Evolutionary conservation across 495 filamentous ascomycete species (phyloP).

Genomic region (Penicillium coprophilum): DNA sequence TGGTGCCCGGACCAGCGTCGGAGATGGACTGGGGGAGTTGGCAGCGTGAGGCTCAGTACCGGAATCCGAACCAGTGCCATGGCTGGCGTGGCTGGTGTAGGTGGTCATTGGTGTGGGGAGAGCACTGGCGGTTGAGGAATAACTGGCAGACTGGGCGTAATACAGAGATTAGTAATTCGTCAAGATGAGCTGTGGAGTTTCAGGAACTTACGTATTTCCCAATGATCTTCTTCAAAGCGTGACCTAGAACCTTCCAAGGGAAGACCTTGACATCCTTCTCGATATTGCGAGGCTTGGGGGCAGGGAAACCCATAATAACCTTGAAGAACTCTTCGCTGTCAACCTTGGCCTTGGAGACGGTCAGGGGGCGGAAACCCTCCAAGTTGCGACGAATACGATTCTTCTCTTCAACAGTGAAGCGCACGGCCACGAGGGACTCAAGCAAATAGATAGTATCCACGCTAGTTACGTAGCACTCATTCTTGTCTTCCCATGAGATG

Average conservation of each 20-base stretch:
- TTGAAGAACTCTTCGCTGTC: slow-evolving; percentile 98
- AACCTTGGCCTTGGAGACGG: slow-evolving; percentile 85
- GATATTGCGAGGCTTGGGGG: slow-evolving; percentile 93
- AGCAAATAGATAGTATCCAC: slow-evolving; percentile 94
- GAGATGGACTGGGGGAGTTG: slow-evolving; percentile 48
- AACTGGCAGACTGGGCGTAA: slow-evolving; percentile 47
- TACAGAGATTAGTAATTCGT: slow-evolving; percentile 15
- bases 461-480: slow-evolving; percentile 88
- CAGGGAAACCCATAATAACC: slow-evolving; percentile 95
- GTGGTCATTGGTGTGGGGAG: slow-evolving; percentile 38
- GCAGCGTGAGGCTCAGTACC: slow-evolving; percentile 41
- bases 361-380: slow-evolving; percentile 85
- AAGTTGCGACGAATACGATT: slow-evolving; percentile 94
- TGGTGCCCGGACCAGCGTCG: slow-evolving; percentile 35
- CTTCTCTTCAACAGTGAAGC: slow-evolving; percentile 95
- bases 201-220: slow-evolving; percentile 86
- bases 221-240: slow-evolving; percentile 93
- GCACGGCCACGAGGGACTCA: slow-evolving; percentile 77
- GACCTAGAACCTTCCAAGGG: slow-evolving; percentile 79
- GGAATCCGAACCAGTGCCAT: slow-evolving; percentile 41
- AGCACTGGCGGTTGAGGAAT: slow-evolving; percentile 50
- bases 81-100: slow-evolving; percentile 33
- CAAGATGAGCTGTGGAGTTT: not conserved
- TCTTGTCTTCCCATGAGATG: slow-evolving; percentile 88
- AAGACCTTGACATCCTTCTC: slow-evolving; percentile 99